These are phyloP conservation scores for Pythium folliculosum DNA, from an alignment of 352 stramenopile species.

Conservation along the genomic window DNA sequence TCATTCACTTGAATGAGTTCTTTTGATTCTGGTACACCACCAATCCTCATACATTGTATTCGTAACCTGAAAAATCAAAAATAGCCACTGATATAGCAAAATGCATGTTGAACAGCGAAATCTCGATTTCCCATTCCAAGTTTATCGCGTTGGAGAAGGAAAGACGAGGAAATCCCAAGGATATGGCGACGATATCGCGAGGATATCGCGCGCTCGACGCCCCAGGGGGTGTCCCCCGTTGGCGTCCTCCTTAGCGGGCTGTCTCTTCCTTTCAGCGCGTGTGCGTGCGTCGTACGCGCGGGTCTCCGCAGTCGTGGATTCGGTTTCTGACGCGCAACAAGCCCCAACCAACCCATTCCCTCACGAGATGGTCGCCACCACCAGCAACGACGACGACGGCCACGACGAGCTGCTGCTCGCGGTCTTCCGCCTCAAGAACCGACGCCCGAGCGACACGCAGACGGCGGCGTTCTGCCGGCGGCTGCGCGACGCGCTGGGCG, in stretches of 20 bases:
- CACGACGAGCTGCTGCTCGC: conserved; percentile 3
- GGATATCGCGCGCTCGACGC: not conserved
- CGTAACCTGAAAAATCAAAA: too few relatives aligned
- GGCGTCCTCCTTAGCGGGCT: too few relatives aligned
- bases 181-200: not conserved
- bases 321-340: not conserved
- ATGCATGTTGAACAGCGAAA: too few relatives aligned
- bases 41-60: too few relatives aligned
- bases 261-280: too few relatives aligned
- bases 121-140: too few relatives aligned
- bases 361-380: not conserved
- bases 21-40: too few relatives aligned
- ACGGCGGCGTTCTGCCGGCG: conserved; percentile 5
- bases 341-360: not conserved
- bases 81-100: too few relatives aligned
- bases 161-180: too few relatives aligned
- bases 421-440: conserved; percentile 20
- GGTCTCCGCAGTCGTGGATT: not conserved
- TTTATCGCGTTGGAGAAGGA: too few relatives aligned
- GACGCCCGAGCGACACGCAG: conserved; percentile 6
- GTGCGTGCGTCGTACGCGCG: not conserved
- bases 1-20: too few relatives aligned
- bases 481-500: conserved; percentile 7
- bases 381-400: not conserved
- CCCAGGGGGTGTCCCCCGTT: not conserved